Percentiles rank a stretch among this genome's conserved stretches.
Evolutionary conservation across 129 eudicot genomes (phyloP).

Genomic region (Centaurea solstitialis): DNA sequence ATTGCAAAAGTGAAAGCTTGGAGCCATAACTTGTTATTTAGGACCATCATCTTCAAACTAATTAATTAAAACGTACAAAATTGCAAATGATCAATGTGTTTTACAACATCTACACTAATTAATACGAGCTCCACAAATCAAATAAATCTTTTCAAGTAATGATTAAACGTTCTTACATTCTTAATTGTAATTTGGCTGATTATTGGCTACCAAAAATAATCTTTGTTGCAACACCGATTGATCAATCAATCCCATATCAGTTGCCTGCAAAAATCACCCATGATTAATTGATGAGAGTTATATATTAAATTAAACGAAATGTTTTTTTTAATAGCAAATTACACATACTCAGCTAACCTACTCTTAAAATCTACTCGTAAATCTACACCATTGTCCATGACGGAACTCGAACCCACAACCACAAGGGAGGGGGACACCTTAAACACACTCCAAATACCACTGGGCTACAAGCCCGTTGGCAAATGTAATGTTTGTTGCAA

Average conservation of each 20-base stretch:
- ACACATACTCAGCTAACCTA: no score
- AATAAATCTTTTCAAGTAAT: background rate
- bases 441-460: no score
- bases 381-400: no score
- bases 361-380: no score
- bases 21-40: background rate
- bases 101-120: background rate
- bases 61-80: background rate
- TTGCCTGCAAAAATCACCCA: constrained; percentile 38
- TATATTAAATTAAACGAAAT: background rate
- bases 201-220: constrained; percentile 17
- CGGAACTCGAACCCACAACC: no score
- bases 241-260: constrained; percentile 22
- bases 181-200: background rate
- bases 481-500: background rate
- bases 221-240: constrained; percentile 40
- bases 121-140: background rate
- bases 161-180: background rate
- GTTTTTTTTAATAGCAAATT: no score
- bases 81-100: background rate
- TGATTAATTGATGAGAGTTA: background rate
- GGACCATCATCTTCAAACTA: background rate
- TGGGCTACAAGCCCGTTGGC: no score
- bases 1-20: background rate
- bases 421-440: no score